Percentiles rank a stretch among this genome's conserved stretches.
These are phyloP conservation scores for Chalciporus pseudorubinellus DNA, from an alignment of 768 basidiomycete genomes.

Conservation along the genomic window DNA sequence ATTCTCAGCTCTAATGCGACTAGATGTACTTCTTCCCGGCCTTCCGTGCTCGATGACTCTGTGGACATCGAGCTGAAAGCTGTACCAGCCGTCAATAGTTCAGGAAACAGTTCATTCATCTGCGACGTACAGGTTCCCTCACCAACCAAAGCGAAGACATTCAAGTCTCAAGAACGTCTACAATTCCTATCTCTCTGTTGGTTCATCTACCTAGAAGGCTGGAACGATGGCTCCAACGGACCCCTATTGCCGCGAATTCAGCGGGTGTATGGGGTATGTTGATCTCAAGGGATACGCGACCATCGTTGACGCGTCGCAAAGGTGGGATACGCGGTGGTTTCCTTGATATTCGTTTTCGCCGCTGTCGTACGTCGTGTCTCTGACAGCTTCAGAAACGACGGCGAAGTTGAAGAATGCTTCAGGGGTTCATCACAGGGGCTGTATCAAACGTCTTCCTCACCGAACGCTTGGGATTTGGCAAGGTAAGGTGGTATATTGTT, in stretches of 20 bases:
- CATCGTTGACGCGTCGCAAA: conserved; percentile 17
- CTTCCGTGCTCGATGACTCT: no score
- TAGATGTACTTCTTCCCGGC: no score
- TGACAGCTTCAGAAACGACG: neutral
- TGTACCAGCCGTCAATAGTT: no score
- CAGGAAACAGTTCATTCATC: neutral
- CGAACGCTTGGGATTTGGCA: conserved; percentile 43
- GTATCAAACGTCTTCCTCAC: conserved; percentile 46
- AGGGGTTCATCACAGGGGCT: conserved; percentile 47
- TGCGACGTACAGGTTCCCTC: neutral
- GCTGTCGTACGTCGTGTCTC: conserved; percentile 35
- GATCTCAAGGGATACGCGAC: neutral
- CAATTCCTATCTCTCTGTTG: conserved; percentile 58
- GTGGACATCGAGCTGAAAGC: no score
- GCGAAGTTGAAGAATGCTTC: conserved; percentile 17
- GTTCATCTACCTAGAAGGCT: conserved; percentile 62
- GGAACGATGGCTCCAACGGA: conserved; percentile 76
- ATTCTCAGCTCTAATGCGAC: no score
- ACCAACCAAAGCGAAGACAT: conserved; percentile 3
- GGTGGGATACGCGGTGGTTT: conserved; percentile 52
- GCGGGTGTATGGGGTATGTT: conserved; percentile 45
- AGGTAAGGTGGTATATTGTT: conserved; percentile 22
- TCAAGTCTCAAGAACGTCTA: conserved; percentile 27
- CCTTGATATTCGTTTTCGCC: conserved; percentile 53
- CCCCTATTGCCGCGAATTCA: conserved; percentile 75